A percentile compares a stretch with the other conserved stretches of the same genome.
Evolutionary conservation across 768 basidiomycete species (phyloP).

Genomic region (Xerocomus spinulosus): DNA sequence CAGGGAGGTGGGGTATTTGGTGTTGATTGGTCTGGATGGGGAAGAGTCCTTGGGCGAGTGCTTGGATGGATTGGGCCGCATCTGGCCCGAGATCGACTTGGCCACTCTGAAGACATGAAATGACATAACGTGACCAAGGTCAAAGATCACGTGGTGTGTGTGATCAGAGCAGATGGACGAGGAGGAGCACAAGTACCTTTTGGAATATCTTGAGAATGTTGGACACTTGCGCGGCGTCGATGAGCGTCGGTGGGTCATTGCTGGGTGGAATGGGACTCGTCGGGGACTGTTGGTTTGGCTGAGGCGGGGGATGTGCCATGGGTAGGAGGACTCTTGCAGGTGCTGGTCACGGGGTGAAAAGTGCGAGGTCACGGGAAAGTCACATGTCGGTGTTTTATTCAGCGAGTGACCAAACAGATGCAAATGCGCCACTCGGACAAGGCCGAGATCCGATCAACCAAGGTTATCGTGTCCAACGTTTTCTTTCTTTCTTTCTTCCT

Average conservation of each 20-base stretch:
- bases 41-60: constrained; percentile 44
- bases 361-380: constrained; percentile 39
- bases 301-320: background rate
- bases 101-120: constrained; percentile 42
- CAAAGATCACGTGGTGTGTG: constrained; percentile 23
- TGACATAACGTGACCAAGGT: constrained; percentile 22
- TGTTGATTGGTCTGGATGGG: constrained; percentile 29
- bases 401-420: constrained; percentile 26
- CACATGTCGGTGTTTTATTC: constrained; percentile 39
- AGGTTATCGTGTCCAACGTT: too few relatives aligned
- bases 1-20: constrained; percentile 21
- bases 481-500: background rate
- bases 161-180: constrained; percentile 11
- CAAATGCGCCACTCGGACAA: constrained; percentile 16
- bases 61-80: constrained; percentile 54
- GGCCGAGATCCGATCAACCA: background rate
- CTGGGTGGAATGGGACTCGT: constrained; percentile 4
- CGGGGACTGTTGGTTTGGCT: constrained; percentile 8
- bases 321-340: constrained; percentile 7
- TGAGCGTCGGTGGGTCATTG: constrained; percentile 8
- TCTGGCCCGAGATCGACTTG: constrained; percentile 56
- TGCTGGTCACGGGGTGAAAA: constrained; percentile 41
- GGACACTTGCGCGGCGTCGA: constrained; percentile 57
- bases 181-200: too few relatives aligned
- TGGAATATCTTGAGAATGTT: constrained; percentile 54